phyloP scores from a whole-genome alignment of 768 basidiomycete species.

The Termitomyces sp. region DNA sequence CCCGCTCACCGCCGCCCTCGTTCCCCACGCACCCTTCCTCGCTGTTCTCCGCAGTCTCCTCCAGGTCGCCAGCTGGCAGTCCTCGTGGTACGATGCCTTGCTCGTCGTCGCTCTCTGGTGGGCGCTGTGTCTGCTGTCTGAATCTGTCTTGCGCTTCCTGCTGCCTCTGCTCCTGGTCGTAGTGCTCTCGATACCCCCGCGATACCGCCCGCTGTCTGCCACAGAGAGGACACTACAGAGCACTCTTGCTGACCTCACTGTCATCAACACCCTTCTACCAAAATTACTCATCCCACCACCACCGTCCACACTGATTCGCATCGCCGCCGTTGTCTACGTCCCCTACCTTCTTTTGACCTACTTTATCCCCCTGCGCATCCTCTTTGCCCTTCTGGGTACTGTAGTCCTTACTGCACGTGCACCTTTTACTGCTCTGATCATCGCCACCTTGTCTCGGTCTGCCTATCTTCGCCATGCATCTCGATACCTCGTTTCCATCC shows the following conservation, averaged over 20 bases:
- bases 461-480: slow-evolving; percentile 62
- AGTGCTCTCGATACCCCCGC: slow-evolving; percentile 9
- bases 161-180: slow-evolving; percentile 9
- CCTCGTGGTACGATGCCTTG: slow-evolving; percentile 55
- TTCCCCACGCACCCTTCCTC: slow-evolving; percentile 55
- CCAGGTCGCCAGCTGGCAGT: slow-evolving; percentile 54
- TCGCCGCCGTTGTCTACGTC: slow-evolving; percentile 47
- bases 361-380: slow-evolving; percentile 54
- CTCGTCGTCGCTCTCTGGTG: slow-evolving; percentile 73
- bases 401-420: slow-evolving; percentile 59
- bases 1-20: slow-evolving; percentile 53
- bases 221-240: slow-evolving; percentile 52
- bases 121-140: slow-evolving; percentile 61
- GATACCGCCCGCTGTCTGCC: slow-evolving; percentile 23
- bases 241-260: slow-evolving; percentile 58
- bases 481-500: slow-evolving; percentile 43
- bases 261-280: slow-evolving; percentile 57
- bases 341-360: slow-evolving; percentile 65
- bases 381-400: slow-evolving; percentile 39
- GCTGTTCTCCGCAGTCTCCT: slow-evolving; percentile 32
- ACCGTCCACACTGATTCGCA: slow-evolving; percentile 42
- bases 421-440: slow-evolving; percentile 56
- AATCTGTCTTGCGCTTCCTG: slow-evolving; percentile 37
- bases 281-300: no score
- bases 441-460: slow-evolving; percentile 52